These are phyloP conservation scores for Cucurbitaria berberidis DNA, from an alignment of 2,329 filamentous ascomycete genomes.

Conservation along the genomic window DNA sequence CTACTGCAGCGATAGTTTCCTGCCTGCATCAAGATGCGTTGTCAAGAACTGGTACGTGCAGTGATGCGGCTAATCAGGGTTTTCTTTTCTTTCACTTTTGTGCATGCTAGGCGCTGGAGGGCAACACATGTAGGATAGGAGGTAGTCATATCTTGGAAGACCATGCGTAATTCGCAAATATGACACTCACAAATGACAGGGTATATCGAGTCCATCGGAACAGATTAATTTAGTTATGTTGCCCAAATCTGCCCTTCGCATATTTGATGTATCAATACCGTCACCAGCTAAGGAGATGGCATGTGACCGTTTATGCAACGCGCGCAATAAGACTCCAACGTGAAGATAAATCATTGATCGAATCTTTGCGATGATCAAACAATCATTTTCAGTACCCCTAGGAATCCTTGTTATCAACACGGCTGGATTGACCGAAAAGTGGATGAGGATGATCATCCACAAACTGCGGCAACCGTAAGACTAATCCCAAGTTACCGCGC, in stretches of 20 bases:
- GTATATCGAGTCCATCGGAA: neutral
- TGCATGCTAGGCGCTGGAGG: neutral
- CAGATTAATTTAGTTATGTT: neutral
- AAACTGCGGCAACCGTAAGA: constrained; percentile 19
- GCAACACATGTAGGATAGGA: neutral
- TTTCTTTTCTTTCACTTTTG: too few relatives aligned
- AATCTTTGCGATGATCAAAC: too few relatives aligned
- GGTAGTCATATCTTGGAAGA: neutral
- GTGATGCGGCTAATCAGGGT: neutral
- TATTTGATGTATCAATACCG: neutral
- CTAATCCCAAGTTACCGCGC: constrained; percentile 32
- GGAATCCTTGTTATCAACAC: neutral
- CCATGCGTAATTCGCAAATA: neutral
- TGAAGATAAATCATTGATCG: too few relatives aligned
- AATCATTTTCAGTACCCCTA: neutral
- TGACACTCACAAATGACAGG: neutral
- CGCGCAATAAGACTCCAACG: too few relatives aligned
- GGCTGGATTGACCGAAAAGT: neutral
- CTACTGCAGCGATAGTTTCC: neutral
- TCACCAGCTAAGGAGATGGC: neutral
- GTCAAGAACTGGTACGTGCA: neutral
- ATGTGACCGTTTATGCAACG: neutral
- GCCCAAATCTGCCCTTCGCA: neutral
- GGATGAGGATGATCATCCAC: constrained; percentile 13
- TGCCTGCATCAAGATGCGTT: neutral